Evolutionary conservation across 2,329 filamentous ascomycete species (phyloP).

Genomic region (Sclerotinia sclerotiorum): DNA sequence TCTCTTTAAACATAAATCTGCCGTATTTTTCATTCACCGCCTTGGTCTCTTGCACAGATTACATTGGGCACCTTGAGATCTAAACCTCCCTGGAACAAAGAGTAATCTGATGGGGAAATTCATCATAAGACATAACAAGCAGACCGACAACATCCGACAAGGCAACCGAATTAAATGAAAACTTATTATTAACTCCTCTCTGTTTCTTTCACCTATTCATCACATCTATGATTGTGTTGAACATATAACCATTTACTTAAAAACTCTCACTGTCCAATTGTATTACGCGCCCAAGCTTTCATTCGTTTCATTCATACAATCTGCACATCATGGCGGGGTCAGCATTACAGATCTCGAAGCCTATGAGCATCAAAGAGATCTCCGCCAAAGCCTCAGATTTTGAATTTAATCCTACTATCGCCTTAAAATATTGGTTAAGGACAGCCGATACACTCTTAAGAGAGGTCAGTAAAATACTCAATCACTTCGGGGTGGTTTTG

Average conservation of each 20-base stretch:
- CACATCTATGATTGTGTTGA: background rate
- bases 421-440: conserved; percentile 77
- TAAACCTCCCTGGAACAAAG: background rate
- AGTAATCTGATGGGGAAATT: background rate
- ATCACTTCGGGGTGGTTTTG: background rate
- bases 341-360: conserved; percentile 42
- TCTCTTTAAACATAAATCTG: background rate
- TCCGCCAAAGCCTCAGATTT: conserved; percentile 74
- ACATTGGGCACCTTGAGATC: conserved; percentile 15
- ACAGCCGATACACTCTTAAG: conserved; percentile 76
- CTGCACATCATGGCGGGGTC: conserved; percentile 38
- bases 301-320: background rate
- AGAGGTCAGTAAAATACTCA: conserved; percentile 58
- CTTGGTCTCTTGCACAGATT: background rate
- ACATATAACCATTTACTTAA: background rate
- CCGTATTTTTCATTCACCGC: background rate
- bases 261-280: background rate
- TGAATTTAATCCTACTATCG: conserved; percentile 74
- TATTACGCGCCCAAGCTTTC: background rate
- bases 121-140: background rate
- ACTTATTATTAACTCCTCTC: background rate
- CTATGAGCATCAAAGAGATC: conserved; percentile 75
- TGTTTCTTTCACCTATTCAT: background rate
- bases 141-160: background rate
- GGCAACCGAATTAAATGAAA: conserved; percentile 1